phyloP scores from a whole-genome alignment of 1,284 basidiomycete species.

The Tranzscheliella williamsii region DNA sequence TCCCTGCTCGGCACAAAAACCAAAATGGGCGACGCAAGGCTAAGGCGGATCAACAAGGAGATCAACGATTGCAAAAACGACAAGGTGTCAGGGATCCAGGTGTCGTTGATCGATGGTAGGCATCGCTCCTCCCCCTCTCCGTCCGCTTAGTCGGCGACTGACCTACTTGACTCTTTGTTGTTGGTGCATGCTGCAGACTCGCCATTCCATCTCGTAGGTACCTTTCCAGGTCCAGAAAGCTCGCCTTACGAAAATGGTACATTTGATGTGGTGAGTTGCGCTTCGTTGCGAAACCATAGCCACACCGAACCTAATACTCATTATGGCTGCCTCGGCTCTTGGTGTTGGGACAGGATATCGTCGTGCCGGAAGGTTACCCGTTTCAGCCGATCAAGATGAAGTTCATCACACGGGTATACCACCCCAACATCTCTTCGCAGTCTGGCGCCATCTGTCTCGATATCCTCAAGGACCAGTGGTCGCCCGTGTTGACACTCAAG shows the following conservation, averaged over 20 bases:
- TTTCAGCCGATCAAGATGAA: conserved; percentile 96
- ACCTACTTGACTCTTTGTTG: neutral
- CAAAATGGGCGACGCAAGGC: conserved; percentile 72
- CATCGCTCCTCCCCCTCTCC: too few relatives aligned
- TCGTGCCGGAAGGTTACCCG: conserved; percentile 88
- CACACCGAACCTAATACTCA: too few relatives aligned
- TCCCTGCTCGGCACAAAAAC: too few relatives aligned
- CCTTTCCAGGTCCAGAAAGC: conserved; percentile 63
- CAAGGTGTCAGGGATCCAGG: conserved; percentile 78
- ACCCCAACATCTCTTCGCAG: conserved; percentile 93
- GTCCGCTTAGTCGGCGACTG: neutral
- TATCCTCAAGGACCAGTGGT: conserved; percentile 68
- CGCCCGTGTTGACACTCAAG: conserved; percentile 76
- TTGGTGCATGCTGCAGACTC: conserved; percentile 12
- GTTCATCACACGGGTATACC: conserved; percentile 76
- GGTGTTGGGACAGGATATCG: conserved; percentile 89
- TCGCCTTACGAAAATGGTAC: conserved; percentile 92
- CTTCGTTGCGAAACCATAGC: neutral
- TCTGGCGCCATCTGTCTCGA: conserved; percentile 86
- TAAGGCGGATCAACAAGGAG: conserved; percentile 84
- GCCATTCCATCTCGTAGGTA: conserved; percentile 44
- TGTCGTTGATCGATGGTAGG: conserved; percentile 75
- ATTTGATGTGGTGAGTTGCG: conserved; percentile 78
- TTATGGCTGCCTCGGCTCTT: too few relatives aligned
- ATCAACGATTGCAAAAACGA: conserved; percentile 86